Evolutionary conservation across 768 basidiomycete species (phyloP).

Genomic region (Saitozyma sp.): DNA sequence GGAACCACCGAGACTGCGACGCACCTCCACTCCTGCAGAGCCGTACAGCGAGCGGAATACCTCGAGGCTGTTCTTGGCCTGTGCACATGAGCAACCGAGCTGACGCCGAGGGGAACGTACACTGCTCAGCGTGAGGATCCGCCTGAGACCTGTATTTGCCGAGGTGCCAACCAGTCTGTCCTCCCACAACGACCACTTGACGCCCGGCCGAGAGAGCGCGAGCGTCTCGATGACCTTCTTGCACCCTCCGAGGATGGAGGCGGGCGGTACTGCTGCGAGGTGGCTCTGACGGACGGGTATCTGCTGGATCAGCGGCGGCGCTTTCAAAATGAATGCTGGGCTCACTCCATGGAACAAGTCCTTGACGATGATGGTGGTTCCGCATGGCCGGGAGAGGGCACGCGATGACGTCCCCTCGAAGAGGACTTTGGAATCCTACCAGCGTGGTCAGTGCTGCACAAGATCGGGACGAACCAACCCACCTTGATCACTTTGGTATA

Average conservation of each 20-base stretch:
- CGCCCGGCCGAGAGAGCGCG: slow-evolving; percentile 69
- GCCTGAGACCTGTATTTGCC: slow-evolving; percentile 11
- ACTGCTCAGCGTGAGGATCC: slow-evolving; percentile 66
- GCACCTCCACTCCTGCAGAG: slow-evolving; percentile 67
- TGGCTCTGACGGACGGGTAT: slow-evolving; percentile 31
- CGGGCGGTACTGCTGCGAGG: slow-evolving; percentile 64
- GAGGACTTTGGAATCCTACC: slow-evolving; percentile 66
- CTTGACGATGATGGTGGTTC: slow-evolving; percentile 78
- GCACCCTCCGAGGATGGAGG: slow-evolving; percentile 66
- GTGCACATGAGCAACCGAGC: slow-evolving; percentile 1
- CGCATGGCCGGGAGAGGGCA: slow-evolving; percentile 70
- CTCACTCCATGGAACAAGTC: slow-evolving; percentile 86
- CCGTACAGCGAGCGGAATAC: slow-evolving; percentile 76
- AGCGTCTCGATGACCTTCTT: slow-evolving; percentile 71
- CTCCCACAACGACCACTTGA: slow-evolving; percentile 67
- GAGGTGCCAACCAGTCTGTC: slow-evolving; percentile 18
- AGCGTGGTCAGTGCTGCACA: slow-evolving; percentile 3
- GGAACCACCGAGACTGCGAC: slow-evolving; percentile 19
- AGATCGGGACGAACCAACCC: slow-evolving; percentile 11
- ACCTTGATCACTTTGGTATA: slow-evolving; percentile 82
- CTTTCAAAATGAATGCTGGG: not conserved
- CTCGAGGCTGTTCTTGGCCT: slow-evolving; percentile 68
- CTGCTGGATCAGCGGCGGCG: slow-evolving; percentile 16
- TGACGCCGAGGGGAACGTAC: slow-evolving; percentile 54
- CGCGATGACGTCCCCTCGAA: slow-evolving; percentile 73